phyloP scores from a whole-genome alignment of 768 basidiomycete genomes.

The Mycena galericulata region DNA sequence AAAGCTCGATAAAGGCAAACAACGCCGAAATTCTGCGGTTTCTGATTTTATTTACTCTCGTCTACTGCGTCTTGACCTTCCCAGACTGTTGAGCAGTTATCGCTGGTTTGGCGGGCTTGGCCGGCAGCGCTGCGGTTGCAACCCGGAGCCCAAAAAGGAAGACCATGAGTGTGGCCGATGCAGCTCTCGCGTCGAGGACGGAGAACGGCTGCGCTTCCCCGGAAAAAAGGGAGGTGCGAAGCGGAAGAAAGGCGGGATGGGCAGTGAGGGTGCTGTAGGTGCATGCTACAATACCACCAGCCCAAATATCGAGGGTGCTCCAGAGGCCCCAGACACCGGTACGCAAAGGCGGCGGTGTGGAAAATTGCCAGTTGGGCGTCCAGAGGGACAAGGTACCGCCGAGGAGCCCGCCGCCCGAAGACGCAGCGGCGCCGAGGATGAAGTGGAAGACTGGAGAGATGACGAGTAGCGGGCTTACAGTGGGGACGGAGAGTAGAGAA shows the following conservation, averaged over 20 bases:
- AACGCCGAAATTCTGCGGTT: too few relatives aligned
- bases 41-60: too few relatives aligned
- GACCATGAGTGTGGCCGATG: slow-evolving; percentile 47
- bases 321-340: slow-evolving; percentile 51
- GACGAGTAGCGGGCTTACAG: slow-evolving; percentile 50
- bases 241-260: slow-evolving; percentile 45
- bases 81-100: slow-evolving; percentile 4
- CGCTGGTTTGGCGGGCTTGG: slow-evolving; percentile 24
- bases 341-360: slow-evolving; percentile 59
- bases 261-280: slow-evolving; percentile 47
- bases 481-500: slow-evolving; percentile 47
- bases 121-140: slow-evolving; percentile 41
- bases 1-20: neutral
- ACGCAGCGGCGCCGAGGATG: slow-evolving; percentile 60
- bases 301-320: slow-evolving; percentile 64
- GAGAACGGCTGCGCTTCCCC: slow-evolving; percentile 25
- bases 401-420: slow-evolving; percentile 58
- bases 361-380: slow-evolving; percentile 58
- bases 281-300: slow-evolving; percentile 56
- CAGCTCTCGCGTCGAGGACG: slow-evolving; percentile 47
- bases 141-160: slow-evolving; percentile 52
- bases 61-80: slow-evolving; percentile 35
- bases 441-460: slow-evolving; percentile 58
- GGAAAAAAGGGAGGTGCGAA: slow-evolving; percentile 26
- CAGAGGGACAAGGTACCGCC: slow-evolving; percentile 59